Evolutionary conservation across 225 moss, liverwort and hornwort species (phyloP).

Genomic region (Lunularia cruciata): DNA sequence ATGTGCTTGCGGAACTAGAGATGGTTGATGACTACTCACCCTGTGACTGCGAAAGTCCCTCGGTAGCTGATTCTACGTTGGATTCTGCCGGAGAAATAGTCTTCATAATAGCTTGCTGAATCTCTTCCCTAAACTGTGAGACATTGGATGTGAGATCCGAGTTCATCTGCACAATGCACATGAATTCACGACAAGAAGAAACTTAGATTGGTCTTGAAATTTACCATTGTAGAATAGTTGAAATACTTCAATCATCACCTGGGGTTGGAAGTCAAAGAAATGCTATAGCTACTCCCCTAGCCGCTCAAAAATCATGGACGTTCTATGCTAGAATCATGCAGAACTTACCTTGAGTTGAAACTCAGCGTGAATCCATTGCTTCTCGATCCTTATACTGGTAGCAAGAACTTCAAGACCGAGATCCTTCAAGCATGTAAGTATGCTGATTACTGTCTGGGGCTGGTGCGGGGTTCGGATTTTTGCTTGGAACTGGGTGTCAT

Average conservation of each 20-base stretch:
- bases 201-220: neutral
- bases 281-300: neutral
- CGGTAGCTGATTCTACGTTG: neutral
- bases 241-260: no score
- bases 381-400: conserved; percentile 7
- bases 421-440: conserved; percentile 27
- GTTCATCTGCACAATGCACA: conserved; percentile 1
- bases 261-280: neutral
- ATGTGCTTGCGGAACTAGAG: no score
- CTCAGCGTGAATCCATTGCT: conserved; percentile 19
- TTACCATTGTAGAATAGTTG: neutral
- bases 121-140: neutral
- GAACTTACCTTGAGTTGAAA: conserved; percentile 22
- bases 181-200: neutral
- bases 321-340: neutral
- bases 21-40: neutral
- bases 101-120: neutral
- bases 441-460: conserved; percentile 12
- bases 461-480: conserved; percentile 19
- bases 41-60: neutral
- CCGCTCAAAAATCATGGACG: neutral
- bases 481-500: conserved; percentile 3
- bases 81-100: neutral
- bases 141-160: neutral
- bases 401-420: conserved; percentile 8